Evolutionary conservation across 2,329 filamentous ascomycete species (phyloP), one percentile per base, ranked within the genome.

Genomic region (Alternaria sp.): DNA sequence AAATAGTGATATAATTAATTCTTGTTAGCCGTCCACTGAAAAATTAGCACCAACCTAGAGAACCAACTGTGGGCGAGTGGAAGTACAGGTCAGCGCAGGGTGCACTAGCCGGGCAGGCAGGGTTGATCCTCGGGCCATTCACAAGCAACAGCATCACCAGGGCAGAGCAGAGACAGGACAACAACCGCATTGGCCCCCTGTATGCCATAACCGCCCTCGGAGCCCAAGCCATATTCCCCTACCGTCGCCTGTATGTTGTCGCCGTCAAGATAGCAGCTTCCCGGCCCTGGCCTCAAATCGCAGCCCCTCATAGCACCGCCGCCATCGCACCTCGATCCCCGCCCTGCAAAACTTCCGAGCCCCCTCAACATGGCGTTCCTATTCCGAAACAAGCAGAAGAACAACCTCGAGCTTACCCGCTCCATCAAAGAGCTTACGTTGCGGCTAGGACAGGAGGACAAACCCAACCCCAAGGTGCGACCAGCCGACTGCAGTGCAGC

Each of bases 281-380:
- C 63, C 64, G 65, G 66, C 68, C 64, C 67, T 59, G 68, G 70
- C 73, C 71, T 68, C 69, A 67, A 70, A 66, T 61, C 66, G 65
- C 68, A 69, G 63, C 73, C 71, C 65, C 66, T 65, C 71, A 64
- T 26, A 53, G 67, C 63, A 30, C 55, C 63, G 33, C 67, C 53
- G 60, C 59, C 60, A 56, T 65, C 71, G 58, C 64, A 67, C 68
- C 46, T 69, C 61, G 65, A 64, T 51, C 50, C 57, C 43, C 68
- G 68, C 61, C 43, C 62, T 37, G 47, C 68, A 44, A 56, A 64
- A 23, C 61, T 60, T 30, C 61, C 64, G 26, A 49, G 65, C 23
- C 63, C 67, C 18, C 55, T 68, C 72, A 78, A 66, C 66, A 93
- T 93, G 90, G 88, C 90, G 49, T 93, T 92, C 81, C 82, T 92